Base-by-base conservation (phyloP, 2,329 filamentous ascomycete species). In the Penicillium sp. region DNA sequence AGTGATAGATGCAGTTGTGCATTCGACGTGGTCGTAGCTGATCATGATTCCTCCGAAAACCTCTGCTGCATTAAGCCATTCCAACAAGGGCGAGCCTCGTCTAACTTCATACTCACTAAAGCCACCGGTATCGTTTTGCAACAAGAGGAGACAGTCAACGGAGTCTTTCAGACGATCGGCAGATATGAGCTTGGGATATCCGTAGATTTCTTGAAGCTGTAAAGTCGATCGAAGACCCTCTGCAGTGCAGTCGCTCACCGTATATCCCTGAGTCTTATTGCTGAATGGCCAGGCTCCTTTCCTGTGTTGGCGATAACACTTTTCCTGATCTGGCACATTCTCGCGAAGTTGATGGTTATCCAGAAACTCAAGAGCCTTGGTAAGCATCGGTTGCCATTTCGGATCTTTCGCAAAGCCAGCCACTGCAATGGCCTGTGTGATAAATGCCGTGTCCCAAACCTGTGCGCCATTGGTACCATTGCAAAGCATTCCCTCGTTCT, bases 401-500 rank as follows among this genome's bases (percentile, higher is more conserved):
- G 85, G 79, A 48, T 95, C 85, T 28, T 86, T 77, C n/a, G 88
- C 86, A 24, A 97, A 81, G 0, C 89, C 91, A 6, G 90, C 86
- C 49, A 90, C 89, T 52, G 90, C 83, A 5, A 90, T 83, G 0
- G 90, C 87, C 71, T 96, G 91, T 33, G 97, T 90, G 18, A 88
- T 77, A 68, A 97, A 97, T 0, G 91, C 83, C 0, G 94, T 99
- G 69, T 99, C 94, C 94, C 94, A 99, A 62, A 86, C 89, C 72
- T 99, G 94, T 1, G 97, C 92, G n/a, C 94, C 94, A 64, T 99
- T 97, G 8, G 94, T 99, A 38, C 94, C 94, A 65, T 97, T 97
- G 74, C 88, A 88, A 48, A 97, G 81, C 90, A 99, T 91, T 5
- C 94, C 94, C 69, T 97, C 92, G 33, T 86, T 73, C 61, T 95